Percentiles rank a stretch among this genome's conserved stretches.
phyloP scores from a whole-genome alignment of 805 yeast species.

The Debaryomyces maramus region DNA sequence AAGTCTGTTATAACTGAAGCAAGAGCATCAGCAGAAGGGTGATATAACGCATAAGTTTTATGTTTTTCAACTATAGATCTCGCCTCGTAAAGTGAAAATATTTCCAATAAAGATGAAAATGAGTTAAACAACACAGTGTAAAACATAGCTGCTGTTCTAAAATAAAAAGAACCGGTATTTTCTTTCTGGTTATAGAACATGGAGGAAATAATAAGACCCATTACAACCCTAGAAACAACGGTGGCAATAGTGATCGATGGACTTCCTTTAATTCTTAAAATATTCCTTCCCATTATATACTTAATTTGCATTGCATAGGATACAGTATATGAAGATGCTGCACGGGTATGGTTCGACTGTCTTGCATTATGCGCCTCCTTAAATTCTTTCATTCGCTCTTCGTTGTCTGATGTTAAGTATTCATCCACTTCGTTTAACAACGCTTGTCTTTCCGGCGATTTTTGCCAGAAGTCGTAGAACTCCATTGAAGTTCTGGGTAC shows the following conservation, averaged over 20 bases:
- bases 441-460: slow-evolving; percentile 36
- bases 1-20: slow-evolving; percentile 61
- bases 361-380: slow-evolving; percentile 21
- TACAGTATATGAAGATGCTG: slow-evolving; percentile 21
- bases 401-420: not conserved
- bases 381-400: slow-evolving; percentile 11
- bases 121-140: slow-evolving; percentile 64
- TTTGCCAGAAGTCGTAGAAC: slow-evolving; percentile 30
- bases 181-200: slow-evolving; percentile 52
- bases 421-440: not conserved
- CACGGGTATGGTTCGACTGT: slow-evolving; percentile 15
- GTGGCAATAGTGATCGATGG: slow-evolving; percentile 46
- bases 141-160: slow-evolving; percentile 63
- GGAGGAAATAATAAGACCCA: slow-evolving; percentile 58
- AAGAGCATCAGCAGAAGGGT: slow-evolving; percentile 64
- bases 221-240: slow-evolving; percentile 45
- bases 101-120: slow-evolving; percentile 57
- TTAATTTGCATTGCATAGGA: slow-evolving; percentile 53
- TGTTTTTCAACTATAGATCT: slow-evolving; percentile 57
- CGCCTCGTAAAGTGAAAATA: slow-evolving; percentile 48
- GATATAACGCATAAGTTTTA: slow-evolving; percentile 54
- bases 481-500: slow-evolving; percentile 30
- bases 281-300: slow-evolving; percentile 45
- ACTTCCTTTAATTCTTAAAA: slow-evolving; percentile 51
- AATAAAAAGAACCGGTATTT: slow-evolving; percentile 49